A percentile compares a stretch with the other conserved stretches of the same genome.
Evolutionary conservation across 2,329 filamentous ascomycete genomes (phyloP).

Genomic region (Fusarium sp.): DNA sequence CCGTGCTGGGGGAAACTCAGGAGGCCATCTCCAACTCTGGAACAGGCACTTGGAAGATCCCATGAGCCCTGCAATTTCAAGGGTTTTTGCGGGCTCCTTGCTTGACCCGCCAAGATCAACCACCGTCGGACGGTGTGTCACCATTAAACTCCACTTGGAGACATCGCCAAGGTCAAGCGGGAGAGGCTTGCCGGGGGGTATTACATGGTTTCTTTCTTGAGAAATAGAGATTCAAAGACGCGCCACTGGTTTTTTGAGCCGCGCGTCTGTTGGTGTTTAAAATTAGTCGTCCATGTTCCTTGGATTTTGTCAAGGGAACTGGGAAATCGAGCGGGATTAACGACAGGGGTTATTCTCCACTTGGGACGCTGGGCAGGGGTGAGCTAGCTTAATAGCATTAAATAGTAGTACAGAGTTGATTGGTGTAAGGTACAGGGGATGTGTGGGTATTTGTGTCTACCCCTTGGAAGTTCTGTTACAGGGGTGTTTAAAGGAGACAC

Average conservation of each 20-base stretch:
- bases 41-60: slow-evolving; percentile 3
- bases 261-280: slow-evolving; percentile 4
- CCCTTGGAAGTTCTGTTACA: not conserved
- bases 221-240: not conserved
- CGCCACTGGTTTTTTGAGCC: not conserved
- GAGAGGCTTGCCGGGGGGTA: slow-evolving; percentile 24
- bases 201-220: slow-evolving; percentile 5
- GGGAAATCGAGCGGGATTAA: slow-evolving; percentile 1
- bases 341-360: not conserved
- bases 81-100: not conserved
- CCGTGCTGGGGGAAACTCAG: slow-evolving; percentile 27
- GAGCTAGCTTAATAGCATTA: not conserved
- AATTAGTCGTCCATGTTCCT: not conserved
- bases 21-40: slow-evolving; percentile 42
- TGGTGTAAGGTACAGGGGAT: not conserved
- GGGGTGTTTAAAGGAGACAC: not conserved
- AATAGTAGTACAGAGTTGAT: not conserved
- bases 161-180: slow-evolving; percentile 32
- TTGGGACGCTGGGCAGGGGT: not conserved
- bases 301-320: not conserved
- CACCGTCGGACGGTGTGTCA: not conserved
- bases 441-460: not conserved
- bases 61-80: slow-evolving; percentile 24
- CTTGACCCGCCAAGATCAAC: not conserved
- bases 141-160: slow-evolving; percentile 22